A percentile compares a stretch with the other conserved stretches of the same genome.
phyloP scores from a whole-genome alignment of 371 early-diverging fungal genomes.

The Saksenaea oblongispora region DNA sequence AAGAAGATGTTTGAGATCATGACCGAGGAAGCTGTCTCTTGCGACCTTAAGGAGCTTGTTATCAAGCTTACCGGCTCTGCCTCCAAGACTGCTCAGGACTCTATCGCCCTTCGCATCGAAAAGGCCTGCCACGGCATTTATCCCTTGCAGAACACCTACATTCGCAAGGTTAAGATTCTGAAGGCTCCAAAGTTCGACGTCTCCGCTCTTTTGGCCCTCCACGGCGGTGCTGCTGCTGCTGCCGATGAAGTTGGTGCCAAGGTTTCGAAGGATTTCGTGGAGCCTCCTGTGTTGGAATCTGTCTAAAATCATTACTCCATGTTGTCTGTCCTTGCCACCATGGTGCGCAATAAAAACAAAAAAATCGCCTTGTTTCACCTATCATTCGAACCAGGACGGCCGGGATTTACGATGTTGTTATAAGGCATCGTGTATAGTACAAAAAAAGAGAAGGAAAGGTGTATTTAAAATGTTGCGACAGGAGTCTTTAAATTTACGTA shows the following conservation, averaged over 20 bases:
- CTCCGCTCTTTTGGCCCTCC: conserved; percentile 93
- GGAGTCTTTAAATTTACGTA: too few relatives aligned
- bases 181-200: conserved; percentile 95
- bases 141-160: conserved; percentile 97
- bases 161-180: conserved; percentile 99
- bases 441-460: too few relatives aligned
- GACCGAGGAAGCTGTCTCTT: conserved; percentile 77
- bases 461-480: too few relatives aligned
- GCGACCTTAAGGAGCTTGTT: conserved; percentile 94
- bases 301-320: conserved; percentile 55
- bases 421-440: too few relatives aligned
- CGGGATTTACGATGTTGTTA: too few relatives aligned
- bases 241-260: conserved; percentile 79
- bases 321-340: not conserved
- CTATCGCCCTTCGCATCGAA: conserved; percentile 93
- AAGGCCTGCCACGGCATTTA: conserved; percentile 96
- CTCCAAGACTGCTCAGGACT: conserved; percentile 50
- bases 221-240: conserved; percentile 75
- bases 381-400: too few relatives aligned
- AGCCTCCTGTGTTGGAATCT: conserved; percentile 68
- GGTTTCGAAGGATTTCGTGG: conserved; percentile 70
- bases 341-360: too few relatives aligned
- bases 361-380: too few relatives aligned
- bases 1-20: conserved; percentile 99
- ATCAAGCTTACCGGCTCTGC: conserved; percentile 81